Conservation (phyloP, 2,329 filamentous ascomycete genomes). For the Oidium heveae region DNA sequence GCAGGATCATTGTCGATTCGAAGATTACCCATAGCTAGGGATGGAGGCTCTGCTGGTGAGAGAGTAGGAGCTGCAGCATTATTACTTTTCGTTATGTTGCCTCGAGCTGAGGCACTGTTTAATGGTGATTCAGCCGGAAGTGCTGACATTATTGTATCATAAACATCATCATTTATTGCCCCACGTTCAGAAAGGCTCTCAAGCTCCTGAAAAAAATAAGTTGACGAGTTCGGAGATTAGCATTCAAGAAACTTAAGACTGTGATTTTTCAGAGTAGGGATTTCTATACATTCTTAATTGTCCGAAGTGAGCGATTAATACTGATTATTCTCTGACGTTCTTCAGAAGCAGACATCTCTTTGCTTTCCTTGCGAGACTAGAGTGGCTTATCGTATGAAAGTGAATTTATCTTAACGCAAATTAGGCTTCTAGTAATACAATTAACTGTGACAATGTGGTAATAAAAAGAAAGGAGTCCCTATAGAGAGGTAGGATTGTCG, state of each 20-base stretch:
- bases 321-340: constrained; percentile 14
- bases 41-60: constrained; percentile 6
- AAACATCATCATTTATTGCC: constrained; percentile 49
- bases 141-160: constrained; percentile 46
- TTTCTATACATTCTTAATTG: constrained; percentile 14
- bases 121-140: constrained; percentile 48
- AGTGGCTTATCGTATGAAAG: no score
- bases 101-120: constrained; percentile 5
- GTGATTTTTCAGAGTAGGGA: background rate
- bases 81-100: background rate
- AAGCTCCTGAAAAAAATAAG: constrained; percentile 39
- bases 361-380: no score
- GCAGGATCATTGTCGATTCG: constrained; percentile 5
- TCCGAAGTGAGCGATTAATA: constrained; percentile 14
- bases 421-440: no score
- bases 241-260: no score
- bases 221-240: no score
- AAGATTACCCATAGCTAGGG: constrained; percentile 5
- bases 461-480: no score
- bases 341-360: constrained; percentile 5
- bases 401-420: no score
- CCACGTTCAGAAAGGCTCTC: constrained; percentile 68
- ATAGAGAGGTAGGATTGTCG: no score
- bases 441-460: no score
- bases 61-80: constrained; percentile 10